These are phyloP conservation scores for Cordyceps militaris DNA, from an alignment of 2,329 filamentous ascomycete species.

Conservation along the genomic window DNA sequence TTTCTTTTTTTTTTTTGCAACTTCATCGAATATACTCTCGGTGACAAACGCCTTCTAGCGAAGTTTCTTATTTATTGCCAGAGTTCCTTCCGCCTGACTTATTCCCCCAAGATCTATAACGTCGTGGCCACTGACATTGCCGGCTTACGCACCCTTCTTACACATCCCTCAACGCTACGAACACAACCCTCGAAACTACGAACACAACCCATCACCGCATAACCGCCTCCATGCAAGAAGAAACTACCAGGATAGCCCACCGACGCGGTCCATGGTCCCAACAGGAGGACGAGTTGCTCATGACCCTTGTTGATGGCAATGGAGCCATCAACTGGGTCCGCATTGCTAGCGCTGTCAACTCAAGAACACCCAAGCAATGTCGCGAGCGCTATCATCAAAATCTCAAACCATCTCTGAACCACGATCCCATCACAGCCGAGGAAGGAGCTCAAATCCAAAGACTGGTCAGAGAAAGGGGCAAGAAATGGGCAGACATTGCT, in stretches of 20 bases:
- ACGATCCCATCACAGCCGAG: conserved; percentile 63
- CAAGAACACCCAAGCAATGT: conserved; percentile 87
- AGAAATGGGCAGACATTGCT: conserved; percentile 90
- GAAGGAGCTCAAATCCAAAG: conserved; percentile 69
- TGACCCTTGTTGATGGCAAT: conserved; percentile 62
- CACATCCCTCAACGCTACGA: conserved; percentile 9
- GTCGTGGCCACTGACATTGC: background rate
- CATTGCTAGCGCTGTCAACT: conserved; percentile 68
- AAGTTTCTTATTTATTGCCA: background rate
- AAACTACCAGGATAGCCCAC: conserved; percentile 16
- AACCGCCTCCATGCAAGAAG: conserved; percentile 7
- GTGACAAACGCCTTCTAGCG: background rate
- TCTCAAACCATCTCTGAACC: conserved; percentile 68
- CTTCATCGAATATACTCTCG: background rate
- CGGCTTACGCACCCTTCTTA: background rate
- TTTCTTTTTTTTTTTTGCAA: no score
- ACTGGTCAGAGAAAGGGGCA: conserved; percentile 71
- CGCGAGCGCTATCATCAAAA: conserved; percentile 93
- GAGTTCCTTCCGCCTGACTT: background rate
- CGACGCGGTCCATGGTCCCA: conserved; percentile 72
- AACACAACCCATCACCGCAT: conserved; percentile 16
- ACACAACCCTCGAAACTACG: conserved; percentile 10
- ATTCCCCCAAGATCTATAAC: background rate
- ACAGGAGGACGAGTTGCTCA: conserved; percentile 63
- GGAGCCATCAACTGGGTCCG: conserved; percentile 85